phyloP scores from a whole-genome alignment of 805 yeast genomes.

The Saccharomycopsis fermentans region DNA sequence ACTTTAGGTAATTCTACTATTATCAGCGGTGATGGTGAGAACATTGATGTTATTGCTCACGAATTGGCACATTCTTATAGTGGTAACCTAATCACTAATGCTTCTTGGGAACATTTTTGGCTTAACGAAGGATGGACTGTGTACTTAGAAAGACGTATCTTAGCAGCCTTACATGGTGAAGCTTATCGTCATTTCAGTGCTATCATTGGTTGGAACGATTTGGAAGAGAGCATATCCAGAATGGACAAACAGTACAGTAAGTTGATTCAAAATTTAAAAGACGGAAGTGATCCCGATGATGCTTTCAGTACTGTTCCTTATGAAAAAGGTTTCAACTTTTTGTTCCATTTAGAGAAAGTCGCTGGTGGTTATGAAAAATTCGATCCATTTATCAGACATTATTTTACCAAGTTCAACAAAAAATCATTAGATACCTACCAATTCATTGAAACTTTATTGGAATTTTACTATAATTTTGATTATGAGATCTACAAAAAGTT shows the following conservation, averaged over 20 bases:
- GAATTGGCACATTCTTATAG: slow-evolving; percentile 91
- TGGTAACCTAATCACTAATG: slow-evolving; percentile 83
- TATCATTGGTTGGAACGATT: slow-evolving; percentile 81
- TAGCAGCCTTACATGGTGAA: slow-evolving; percentile 72
- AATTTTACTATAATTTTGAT: slow-evolving; percentile 37
- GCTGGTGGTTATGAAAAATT: slow-evolving; percentile 58
- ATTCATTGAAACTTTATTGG: slow-evolving; percentile 68
- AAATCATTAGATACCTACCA: slow-evolving; percentile 72
- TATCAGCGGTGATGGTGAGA: slow-evolving; percentile 73
- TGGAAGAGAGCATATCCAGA: slow-evolving; percentile 54
- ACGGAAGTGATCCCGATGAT: slow-evolving; percentile 76
- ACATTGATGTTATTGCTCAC: slow-evolving; percentile 85
- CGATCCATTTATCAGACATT: slow-evolving; percentile 72
- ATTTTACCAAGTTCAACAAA: slow-evolving; percentile 61
- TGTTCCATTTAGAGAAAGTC: slow-evolving; percentile 60
- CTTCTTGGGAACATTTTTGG: slow-evolving; percentile 93
- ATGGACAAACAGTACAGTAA: slow-evolving; percentile 55
- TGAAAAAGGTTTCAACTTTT: slow-evolving; percentile 78
- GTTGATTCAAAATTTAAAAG: slow-evolving; percentile 62
- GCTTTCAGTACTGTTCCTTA: slow-evolving; percentile 83
- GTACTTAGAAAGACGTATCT: slow-evolving; percentile 75
- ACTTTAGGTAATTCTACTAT: slow-evolving; percentile 89
- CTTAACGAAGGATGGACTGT: slow-evolving; percentile 96
- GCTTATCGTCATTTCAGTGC: slow-evolving; percentile 69
- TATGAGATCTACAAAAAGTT: slow-evolving; percentile 32